Evolutionary conservation across 2,329 filamentous ascomycete species (phyloP), one percentile per base, ranked within the genome.

Genomic region (Mollisiaceae sp.): DNA sequence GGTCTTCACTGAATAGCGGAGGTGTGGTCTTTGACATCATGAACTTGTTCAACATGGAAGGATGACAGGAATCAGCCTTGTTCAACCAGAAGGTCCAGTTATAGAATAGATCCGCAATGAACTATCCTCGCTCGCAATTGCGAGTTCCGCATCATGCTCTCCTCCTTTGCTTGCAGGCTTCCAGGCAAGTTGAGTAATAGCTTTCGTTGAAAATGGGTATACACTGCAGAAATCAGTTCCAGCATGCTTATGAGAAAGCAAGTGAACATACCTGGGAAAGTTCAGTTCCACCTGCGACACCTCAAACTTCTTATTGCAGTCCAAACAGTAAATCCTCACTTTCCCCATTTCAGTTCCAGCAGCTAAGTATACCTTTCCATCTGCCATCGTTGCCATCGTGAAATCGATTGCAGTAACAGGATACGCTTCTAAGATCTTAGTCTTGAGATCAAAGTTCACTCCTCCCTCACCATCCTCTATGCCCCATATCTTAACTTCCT

Each of bases 351-450:
- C 87, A 0, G 83, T 87, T 24, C 87, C 87, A 0, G 87, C 78
- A 0, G 86, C 86, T 1, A 90, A 77, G 24, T 85, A 75, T 14
- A 68, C 66, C 70, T 43, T 75, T 64, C 47, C 71, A 73, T 63
- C 72, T 72, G 18, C 64, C 14, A 76, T 70, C 14, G 8, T 63
- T 22, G 43, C 76, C 74, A 15, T 77, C 72, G 88, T 75, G 73
- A 93, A 91, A 71, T 91, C 89, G 32, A 94, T 81, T 0, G 91
- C 88, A 0, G 91, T 94, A 3, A 92, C 87, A 0, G 92, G 82
- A 22, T 83, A 81, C 20, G 84, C 82, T 57, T 86, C 80, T 0
- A 84, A 73, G 24, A 82, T 82, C 67, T 78, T 75, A 67, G 90
- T 88, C 20, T 77, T 76, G 24, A 74, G 64, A 5, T 5, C 9